These are phyloP conservation scores for Pyracantha coccinea DNA, from an alignment of 331 rosid genomes.

Conservation along the genomic window DNA sequence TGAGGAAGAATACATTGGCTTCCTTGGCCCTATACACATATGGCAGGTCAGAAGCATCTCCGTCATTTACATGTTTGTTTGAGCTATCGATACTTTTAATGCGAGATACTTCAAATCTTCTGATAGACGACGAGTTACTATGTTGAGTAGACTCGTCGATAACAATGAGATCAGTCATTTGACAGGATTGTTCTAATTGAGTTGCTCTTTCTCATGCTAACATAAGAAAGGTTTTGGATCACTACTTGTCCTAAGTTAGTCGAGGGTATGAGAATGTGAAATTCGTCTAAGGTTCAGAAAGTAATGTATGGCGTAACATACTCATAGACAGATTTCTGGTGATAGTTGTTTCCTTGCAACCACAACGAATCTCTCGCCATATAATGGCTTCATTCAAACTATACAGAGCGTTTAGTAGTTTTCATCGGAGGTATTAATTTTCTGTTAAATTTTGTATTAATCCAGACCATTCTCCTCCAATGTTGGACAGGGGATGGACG, in stretches of 20 bases:
- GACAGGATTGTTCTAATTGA: not conserved
- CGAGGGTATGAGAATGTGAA: not conserved
- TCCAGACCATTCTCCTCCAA: not conserved
- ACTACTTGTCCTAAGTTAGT: not conserved
- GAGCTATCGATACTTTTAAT: not conserved
- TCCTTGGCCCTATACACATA: conserved; percentile 92
- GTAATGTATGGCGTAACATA: not conserved
- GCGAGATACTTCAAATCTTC: not conserved
- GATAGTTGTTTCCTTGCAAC: not conserved
- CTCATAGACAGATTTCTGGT: not conserved
- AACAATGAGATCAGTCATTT: not conserved
- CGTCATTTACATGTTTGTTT: not conserved
- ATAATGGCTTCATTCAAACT: not conserved
- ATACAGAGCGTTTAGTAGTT: not conserved
- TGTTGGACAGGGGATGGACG: conserved; percentile 91
- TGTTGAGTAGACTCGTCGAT: not conserved
- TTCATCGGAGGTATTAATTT: not conserved
- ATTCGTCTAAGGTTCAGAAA: not conserved
- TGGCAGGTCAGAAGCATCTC: conserved; percentile 74
- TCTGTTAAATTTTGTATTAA: not conserved
- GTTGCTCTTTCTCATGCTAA: not conserved
- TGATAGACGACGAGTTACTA: not conserved
- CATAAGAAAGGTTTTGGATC: not conserved
- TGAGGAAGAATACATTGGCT: conserved; percentile 67
- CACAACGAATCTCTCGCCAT: not conserved